Evolutionary conservation across 139 green algal genomes (phyloP).

Genomic region (Chlamydomonas schloesseri): DNA sequence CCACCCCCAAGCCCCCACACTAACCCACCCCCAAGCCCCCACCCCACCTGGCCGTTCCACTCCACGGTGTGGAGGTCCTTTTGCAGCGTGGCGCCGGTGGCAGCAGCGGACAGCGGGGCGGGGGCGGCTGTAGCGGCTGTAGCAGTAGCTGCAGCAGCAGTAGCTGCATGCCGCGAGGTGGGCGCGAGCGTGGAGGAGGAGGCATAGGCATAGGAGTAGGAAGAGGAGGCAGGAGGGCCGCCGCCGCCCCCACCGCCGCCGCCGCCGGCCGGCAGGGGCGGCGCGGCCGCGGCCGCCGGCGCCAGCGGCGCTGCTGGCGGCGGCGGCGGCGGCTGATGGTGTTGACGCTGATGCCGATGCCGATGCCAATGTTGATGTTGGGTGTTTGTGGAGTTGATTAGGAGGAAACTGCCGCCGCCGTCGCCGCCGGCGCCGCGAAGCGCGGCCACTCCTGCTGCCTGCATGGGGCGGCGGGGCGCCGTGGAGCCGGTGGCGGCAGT

Average conservation of each 20-base stretch:
- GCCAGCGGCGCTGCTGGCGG: too few relatives aligned
- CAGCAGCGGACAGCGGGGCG: not conserved
- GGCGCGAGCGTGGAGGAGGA: too few relatives aligned
- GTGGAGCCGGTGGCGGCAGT: too few relatives aligned
- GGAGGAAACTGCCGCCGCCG: too few relatives aligned
- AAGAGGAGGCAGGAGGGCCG: too few relatives aligned
- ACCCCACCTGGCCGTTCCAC: slow-evolving; percentile 25
- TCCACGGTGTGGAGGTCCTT: slow-evolving; percentile 23
- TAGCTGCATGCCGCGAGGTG: not conserved
- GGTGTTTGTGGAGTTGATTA: too few relatives aligned
- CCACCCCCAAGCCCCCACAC: not conserved
- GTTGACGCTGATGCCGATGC: not conserved
- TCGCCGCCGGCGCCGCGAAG: too few relatives aligned
- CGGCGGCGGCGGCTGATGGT: too few relatives aligned
- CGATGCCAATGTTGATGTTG: too few relatives aligned
- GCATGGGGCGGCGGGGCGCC: too few relatives aligned
- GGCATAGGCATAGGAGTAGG: too few relatives aligned
- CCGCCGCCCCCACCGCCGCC: not conserved
- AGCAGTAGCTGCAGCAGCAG: not conserved
- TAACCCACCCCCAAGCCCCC: not conserved
- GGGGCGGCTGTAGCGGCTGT: not conserved
- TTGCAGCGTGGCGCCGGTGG: not conserved
- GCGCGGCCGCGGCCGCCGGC: not conserved
- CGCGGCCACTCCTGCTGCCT: too few relatives aligned
- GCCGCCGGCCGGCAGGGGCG: not conserved